These are phyloP conservation scores for Trichosporon ovoides DNA, from an alignment of 1,284 basidiomycete species.

Conservation along the genomic window DNA sequence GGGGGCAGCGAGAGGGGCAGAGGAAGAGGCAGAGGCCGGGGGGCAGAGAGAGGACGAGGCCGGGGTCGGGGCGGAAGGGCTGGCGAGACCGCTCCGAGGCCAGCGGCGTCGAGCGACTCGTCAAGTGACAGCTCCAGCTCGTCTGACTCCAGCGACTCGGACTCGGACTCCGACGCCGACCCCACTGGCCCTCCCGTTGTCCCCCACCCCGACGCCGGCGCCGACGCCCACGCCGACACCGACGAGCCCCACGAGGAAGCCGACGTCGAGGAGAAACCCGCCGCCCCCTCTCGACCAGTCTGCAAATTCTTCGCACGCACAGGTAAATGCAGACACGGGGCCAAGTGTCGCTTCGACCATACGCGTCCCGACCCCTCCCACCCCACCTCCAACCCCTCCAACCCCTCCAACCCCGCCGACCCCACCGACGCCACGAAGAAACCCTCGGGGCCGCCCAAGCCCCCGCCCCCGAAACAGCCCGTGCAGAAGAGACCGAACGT, in stretches of 20 bases:
- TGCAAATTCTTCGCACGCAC: conserved; percentile 39
- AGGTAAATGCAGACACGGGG: conserved; percentile 38
- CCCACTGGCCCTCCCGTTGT: neutral
- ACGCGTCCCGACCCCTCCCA: too few relatives aligned
- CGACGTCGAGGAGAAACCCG: conserved; percentile 5
- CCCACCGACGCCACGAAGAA: too few relatives aligned
- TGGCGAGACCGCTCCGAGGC: neutral
- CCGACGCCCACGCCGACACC: neutral
- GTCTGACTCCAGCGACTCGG: conserved; percentile 13
- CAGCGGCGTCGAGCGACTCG: neutral
- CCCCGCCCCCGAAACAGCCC: conserved; percentile 52
- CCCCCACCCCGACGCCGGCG: neutral
- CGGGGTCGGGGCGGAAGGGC: neutral
- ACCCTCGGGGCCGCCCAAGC: conserved; percentile 10
- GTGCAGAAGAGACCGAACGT: conserved; percentile 59
- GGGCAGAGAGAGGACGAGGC: conserved; percentile 9
- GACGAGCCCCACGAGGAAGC: neutral
- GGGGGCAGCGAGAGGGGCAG: conserved; percentile 23
- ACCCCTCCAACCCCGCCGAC: too few relatives aligned
- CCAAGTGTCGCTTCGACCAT: conserved; percentile 37
- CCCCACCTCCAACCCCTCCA: too few relatives aligned
- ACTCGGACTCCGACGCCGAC: conserved; percentile 22
- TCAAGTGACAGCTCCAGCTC: conserved; percentile 18
- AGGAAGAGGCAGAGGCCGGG: conserved; percentile 8
- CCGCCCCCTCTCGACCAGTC: conserved; percentile 10